Base-by-base conservation (phyloP, 495 filamentous ascomycete genomes). In the Thozetella sp. region DNA sequence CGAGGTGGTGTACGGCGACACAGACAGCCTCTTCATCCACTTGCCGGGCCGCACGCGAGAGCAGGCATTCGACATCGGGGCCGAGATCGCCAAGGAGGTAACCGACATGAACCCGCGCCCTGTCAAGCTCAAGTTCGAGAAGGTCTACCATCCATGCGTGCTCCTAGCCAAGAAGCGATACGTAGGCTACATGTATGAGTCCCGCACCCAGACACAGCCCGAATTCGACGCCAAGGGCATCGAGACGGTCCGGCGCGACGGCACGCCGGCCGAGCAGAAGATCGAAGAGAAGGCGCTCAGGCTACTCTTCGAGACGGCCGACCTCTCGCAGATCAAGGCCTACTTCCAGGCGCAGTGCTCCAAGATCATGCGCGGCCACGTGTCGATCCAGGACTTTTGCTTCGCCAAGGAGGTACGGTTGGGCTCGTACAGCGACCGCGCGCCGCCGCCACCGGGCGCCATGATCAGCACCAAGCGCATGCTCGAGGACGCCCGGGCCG, bases 221-320 rank as follows among this genome's bases (percentile, higher is more conserved):
- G 92, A 96, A 20, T 98, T 99, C 62, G 95, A 99, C 68, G 95
- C 96, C 46, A 99, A 99, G 69, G 95, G 95, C 25, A 98, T 97
- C 58, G 95, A 99, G 78, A 98, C 96, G 0, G 93, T 99, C 24
- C 85, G 95, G 10, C 85, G 95, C 55, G 95, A 99, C 73, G 95
- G 95, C 50, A 97, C 92, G 2, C 93, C 93, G 0, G 95, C 94
- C 0, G 92, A 96, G 72, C 96, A 98, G 70, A 97, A 94, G 77
- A 97, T 99, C 61, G 93, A 97, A 78, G 95, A 98, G 75, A 96
- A 93, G 65, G 92, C 91, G 3, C 80, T 99, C 15, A 81, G 77
- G 54, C 85, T 95, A 22, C 81, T 98, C 25, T 99, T 99, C 68
- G 87, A 92, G 25, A 96, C 94, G 1, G 82, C 88, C 30, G 95